Evolutionary conservation across 2,329 filamentous ascomycete genomes (phyloP).

Genomic region (Zymoseptoria pseudotritici): DNA sequence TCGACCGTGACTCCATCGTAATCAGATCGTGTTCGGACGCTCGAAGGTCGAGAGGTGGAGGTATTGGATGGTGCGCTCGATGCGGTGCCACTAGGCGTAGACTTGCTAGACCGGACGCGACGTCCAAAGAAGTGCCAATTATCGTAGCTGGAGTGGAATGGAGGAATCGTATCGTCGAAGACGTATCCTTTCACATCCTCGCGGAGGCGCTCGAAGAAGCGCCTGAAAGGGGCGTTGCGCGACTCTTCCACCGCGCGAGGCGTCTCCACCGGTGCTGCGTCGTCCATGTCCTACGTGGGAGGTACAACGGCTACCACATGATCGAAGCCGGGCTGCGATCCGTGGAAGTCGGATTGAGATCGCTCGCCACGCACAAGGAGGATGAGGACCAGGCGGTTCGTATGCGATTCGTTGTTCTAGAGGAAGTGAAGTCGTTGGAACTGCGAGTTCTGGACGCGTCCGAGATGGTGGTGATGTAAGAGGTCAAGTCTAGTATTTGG

Average conservation of each 20-base stretch:
- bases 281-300: constrained; percentile 4
- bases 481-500: neutral
- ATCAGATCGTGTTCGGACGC: constrained; percentile 21
- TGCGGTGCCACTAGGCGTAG: constrained; percentile 21
- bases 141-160: constrained; percentile 61
- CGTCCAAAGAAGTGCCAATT: constrained; percentile 61
- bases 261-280: constrained; percentile 8
- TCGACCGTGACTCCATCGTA: constrained; percentile 20
- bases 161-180: constrained; percentile 32
- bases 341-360: neutral
- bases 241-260: constrained; percentile 4
- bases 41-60: constrained; percentile 16
- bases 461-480: neutral
- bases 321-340: neutral
- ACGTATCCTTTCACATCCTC: constrained; percentile 30
- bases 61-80: constrained; percentile 34
- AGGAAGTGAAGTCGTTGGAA: neutral
- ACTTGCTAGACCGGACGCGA: constrained; percentile 44
- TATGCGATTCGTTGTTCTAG: neutral
- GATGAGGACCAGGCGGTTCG: neutral
- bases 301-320: neutral
- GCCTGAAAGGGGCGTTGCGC: constrained; percentile 16
- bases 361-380: neutral
- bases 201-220: constrained; percentile 28
- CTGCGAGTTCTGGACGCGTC: neutral